These are phyloP conservation scores for Pleurotus djamor DNA, from an alignment of 768 basidiomycete genomes.

Conservation along the genomic window DNA sequence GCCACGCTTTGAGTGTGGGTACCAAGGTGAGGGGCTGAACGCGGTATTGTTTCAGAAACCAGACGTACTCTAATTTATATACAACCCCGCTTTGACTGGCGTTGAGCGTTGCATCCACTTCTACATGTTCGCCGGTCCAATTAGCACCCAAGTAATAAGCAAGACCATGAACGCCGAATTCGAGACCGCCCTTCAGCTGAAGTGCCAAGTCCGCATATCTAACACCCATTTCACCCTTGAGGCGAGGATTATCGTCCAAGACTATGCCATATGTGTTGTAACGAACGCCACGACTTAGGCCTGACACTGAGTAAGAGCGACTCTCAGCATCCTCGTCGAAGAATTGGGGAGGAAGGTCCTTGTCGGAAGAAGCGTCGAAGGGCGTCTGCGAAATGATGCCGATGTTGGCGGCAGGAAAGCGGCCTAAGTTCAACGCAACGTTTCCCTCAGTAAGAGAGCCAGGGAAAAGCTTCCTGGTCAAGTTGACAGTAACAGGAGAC, in stretches of 20 bases:
- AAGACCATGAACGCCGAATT: constrained; percentile 44
- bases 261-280: constrained; percentile 48
- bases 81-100: constrained; percentile 46
- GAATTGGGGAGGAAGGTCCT: constrained; percentile 1
- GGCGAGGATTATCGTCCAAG: constrained; percentile 40
- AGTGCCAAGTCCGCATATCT: constrained; percentile 54
- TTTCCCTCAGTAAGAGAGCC: constrained; percentile 44
- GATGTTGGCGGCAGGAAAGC: constrained; percentile 35
- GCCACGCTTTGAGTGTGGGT: constrained; percentile 37
- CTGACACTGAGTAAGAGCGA: constrained; percentile 32
- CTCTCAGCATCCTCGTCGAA: background rate
- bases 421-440: constrained; percentile 34
- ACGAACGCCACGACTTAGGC: constrained; percentile 42
- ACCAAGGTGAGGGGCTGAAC: background rate
- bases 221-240: constrained; percentile 51
- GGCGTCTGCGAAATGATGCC: constrained; percentile 39
- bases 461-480: constrained; percentile 51
- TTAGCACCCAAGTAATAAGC: constrained; percentile 39
- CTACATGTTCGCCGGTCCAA: constrained; percentile 45
- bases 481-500: constrained; percentile 39
- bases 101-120: constrained; percentile 42
- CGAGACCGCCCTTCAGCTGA: constrained; percentile 46
- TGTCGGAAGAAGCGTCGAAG: constrained; percentile 26
- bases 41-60: constrained; percentile 8
- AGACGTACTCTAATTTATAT: constrained; percentile 55